Percentiles rank a stretch among this genome's conserved stretches.
Conservation (phyloP, 2,329 filamentous ascomycete species). For the Xylariomycetidae sp. region DNA sequence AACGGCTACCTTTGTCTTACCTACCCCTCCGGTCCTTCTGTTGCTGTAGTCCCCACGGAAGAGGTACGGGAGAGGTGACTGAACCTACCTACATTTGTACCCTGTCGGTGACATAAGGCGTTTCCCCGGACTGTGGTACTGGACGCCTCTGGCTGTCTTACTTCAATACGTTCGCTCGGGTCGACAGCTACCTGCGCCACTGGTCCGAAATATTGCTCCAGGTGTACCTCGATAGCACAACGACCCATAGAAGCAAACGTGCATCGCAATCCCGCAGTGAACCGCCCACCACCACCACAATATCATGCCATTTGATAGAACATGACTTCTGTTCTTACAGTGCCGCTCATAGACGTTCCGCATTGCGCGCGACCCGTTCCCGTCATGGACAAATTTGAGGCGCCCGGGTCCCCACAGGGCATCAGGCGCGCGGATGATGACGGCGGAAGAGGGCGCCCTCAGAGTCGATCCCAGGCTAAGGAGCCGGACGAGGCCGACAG, state of each 20-base stretch:
- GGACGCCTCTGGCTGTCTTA: slow-evolving; percentile 15
- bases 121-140: slow-evolving; percentile 22
- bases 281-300: slow-evolving; percentile 13
- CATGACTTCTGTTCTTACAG: slow-evolving; percentile 40
- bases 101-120: slow-evolving; percentile 13
- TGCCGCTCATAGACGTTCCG: slow-evolving; percentile 34
- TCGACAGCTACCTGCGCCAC: slow-evolving; percentile 15
- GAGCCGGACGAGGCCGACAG: slow-evolving; percentile 35
- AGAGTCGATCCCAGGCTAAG: slow-evolving; percentile 39
- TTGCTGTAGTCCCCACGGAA: slow-evolving; percentile 9
- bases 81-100: too few relatives aligned
- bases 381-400: slow-evolving; percentile 39
- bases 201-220: too few relatives aligned
- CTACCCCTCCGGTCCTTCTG: slow-evolving; percentile 6
- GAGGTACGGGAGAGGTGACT: too few relatives aligned
- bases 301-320: slow-evolving; percentile 24
- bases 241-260: too few relatives aligned
- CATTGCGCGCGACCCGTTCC: slow-evolving; percentile 34
- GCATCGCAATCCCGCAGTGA: too few relatives aligned
- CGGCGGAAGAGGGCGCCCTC: slow-evolving; percentile 34
- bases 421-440: slow-evolving; percentile 37
- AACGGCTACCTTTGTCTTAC: slow-evolving; percentile 4
- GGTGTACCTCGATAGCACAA: too few relatives aligned
- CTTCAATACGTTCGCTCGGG: slow-evolving; percentile 15
- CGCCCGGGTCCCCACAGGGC: slow-evolving; percentile 34